Evolutionary conservation across 192 early-diverging fungal species (phyloP).

Genomic region (Rhizoclosmatium globosum): DNA sequence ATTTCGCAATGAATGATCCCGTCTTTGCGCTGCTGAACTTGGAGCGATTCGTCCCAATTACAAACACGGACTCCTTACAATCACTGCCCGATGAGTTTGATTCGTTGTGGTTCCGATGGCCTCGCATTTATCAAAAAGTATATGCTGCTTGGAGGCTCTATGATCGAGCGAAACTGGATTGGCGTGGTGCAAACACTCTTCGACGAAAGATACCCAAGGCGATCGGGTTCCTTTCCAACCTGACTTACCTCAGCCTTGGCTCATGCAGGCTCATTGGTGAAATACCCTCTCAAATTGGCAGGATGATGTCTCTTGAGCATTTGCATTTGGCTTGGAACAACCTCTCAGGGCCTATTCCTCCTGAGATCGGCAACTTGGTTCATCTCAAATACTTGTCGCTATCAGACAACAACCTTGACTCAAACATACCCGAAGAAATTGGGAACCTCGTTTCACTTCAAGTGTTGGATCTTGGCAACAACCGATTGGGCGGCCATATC

Average conservation of each 20-base stretch:
- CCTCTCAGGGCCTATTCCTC: constrained; percentile 10
- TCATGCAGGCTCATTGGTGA: constrained; percentile 1
- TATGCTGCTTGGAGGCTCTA: constrained; percentile 2
- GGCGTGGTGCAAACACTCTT: constrained; percentile 6
- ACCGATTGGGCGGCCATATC: constrained; percentile 12
- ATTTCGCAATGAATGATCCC: neutral
- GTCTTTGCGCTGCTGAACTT: constrained; percentile 26
- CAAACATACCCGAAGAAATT: constrained; percentile 3
- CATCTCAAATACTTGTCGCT: neutral
- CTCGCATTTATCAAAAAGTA: neutral
- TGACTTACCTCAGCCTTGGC: constrained; percentile 10
- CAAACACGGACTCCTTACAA: neutral
- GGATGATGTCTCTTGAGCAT: neutral
- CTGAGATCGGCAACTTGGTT: neutral
- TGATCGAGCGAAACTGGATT: neutral
- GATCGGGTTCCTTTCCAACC: neutral
- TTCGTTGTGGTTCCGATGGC: constrained; percentile 15
- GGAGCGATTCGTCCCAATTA: neutral
- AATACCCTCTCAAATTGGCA: constrained; percentile 15
- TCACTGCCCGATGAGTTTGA: constrained; percentile 13
- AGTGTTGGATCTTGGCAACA: neutral
- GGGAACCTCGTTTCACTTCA: neutral
- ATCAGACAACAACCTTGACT: constrained; percentile 9
- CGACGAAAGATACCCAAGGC: constrained; percentile 1
- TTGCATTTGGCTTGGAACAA: constrained; percentile 13